phyloP scores from a whole-genome alignment of 2,329 filamentous ascomycete species.

The Talaromyces amestolkiae region DNA sequence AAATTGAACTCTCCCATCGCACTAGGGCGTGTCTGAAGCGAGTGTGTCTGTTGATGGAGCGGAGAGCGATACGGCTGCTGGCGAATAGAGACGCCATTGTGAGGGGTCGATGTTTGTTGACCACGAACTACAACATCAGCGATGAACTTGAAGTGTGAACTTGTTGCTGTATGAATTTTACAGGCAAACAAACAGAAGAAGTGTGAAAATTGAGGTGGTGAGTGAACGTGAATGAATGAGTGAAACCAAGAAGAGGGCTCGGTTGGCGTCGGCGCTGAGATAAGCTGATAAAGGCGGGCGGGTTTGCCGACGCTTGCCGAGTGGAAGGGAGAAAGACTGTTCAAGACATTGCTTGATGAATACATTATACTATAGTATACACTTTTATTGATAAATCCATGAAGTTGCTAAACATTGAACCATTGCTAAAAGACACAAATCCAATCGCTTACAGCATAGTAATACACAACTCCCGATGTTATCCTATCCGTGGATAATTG shows the following conservation, averaged over 20 bases:
- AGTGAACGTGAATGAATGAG: neutral
- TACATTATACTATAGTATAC: neutral
- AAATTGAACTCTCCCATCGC: constrained; percentile 55
- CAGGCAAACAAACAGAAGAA: neutral
- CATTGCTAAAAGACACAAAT: neutral
- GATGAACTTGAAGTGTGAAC: neutral
- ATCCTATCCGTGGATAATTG: neutral
- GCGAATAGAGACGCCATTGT: constrained; percentile 25
- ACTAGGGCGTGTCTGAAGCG: constrained; percentile 21
- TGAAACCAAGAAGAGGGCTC: constrained; percentile 19
- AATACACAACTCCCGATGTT: neutral
- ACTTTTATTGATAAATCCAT: neutral
- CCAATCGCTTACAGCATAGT: neutral
- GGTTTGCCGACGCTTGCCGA: constrained; percentile 6
- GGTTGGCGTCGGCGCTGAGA: constrained; percentile 26
- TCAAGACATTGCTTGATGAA: too few relatives aligned
- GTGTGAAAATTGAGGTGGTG: neutral
- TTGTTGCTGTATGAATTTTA: too few relatives aligned
- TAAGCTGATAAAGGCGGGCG: constrained; percentile 12
- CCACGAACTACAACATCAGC: neutral
- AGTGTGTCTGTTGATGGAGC: constrained; percentile 12
- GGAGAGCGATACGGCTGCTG: constrained; percentile 18
- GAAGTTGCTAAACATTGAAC: neutral
- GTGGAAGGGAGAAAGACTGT: neutral
- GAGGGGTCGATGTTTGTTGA: neutral